These are phyloP conservation scores for Sugiyamaella mastotermitis DNA, from an alignment of 805 yeast genomes.

Conservation along the genomic window DNA sequence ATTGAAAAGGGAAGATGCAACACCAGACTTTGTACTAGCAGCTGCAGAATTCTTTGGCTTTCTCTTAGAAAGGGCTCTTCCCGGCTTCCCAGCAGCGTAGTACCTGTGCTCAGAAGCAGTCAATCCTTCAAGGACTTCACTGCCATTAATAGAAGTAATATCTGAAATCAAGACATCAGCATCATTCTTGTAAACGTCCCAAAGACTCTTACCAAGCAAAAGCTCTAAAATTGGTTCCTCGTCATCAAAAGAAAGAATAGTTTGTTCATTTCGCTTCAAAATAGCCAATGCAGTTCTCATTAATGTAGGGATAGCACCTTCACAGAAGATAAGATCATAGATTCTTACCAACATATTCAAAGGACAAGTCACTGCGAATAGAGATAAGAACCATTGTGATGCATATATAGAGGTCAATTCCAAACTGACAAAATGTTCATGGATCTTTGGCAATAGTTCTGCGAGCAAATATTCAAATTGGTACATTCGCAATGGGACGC, in stretches of 20 bases:
- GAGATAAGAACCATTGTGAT: constrained; percentile 63
- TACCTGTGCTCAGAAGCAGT: constrained; percentile 3
- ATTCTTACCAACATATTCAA: constrained; percentile 41
- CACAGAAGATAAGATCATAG: constrained; percentile 48
- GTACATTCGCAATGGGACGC: constrained; percentile 45
- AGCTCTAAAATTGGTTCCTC: constrained; percentile 38
- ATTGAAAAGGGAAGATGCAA: background rate
- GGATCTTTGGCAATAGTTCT: constrained; percentile 37
- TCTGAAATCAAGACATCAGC: constrained; percentile 33
- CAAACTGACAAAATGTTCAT: constrained; percentile 38
- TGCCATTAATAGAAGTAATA: constrained; percentile 12
- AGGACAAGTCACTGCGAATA: constrained; percentile 57
- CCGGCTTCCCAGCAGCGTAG: background rate
- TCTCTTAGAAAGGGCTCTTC: background rate
- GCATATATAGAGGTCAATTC: constrained; percentile 43
- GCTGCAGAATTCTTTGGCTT: constrained; percentile 2
- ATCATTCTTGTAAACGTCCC: constrained; percentile 37
- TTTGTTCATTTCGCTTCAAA: constrained; percentile 41
- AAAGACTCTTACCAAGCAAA: constrained; percentile 35
- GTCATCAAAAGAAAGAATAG: constrained; percentile 31
- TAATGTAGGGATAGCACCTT: constrained; percentile 49
- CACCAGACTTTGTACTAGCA: background rate
- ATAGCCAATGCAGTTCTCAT: constrained; percentile 52
- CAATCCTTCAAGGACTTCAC: constrained; percentile 3
- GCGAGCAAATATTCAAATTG: constrained; percentile 45